Conservation (phyloP, 768 basidiomycete species). For the Kwoniella europaea region DNA sequence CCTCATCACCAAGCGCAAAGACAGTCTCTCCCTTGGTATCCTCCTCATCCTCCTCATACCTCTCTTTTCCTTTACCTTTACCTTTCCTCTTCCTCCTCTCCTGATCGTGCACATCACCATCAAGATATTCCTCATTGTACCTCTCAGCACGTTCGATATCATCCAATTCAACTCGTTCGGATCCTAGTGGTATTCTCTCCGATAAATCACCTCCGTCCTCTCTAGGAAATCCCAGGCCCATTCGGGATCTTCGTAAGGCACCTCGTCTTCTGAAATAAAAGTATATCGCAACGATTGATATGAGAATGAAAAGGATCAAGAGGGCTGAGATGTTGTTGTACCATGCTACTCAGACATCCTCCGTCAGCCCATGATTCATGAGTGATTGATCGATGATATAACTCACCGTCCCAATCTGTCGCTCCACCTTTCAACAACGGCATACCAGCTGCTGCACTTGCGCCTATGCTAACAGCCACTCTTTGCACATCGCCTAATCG, state of each 20-base stretch:
- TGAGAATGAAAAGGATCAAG: conserved; percentile 77
- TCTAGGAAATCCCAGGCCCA: conserved; percentile 43
- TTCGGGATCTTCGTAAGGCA: conserved; percentile 28
- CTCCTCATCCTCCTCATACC: conserved; percentile 53
- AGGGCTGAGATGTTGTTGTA: conserved; percentile 90
- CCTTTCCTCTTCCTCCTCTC: conserved; percentile 37
- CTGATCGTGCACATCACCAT: conserved; percentile 34
- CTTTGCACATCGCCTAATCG: conserved; percentile 76
- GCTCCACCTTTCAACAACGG: conserved; percentile 68
- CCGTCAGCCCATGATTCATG: no score
- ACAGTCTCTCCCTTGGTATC: conserved; percentile 14
- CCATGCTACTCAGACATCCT: conserved; percentile 66
- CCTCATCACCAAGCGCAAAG: conserved; percentile 31
- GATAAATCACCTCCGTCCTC: conserved; percentile 34
- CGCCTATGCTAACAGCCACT: conserved; percentile 66
- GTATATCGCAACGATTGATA: conserved; percentile 70
- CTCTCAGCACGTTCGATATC: conserved; percentile 67
- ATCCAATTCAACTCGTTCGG: conserved; percentile 67
- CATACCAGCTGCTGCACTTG: conserved; percentile 61
- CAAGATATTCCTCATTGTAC: conserved; percentile 44
- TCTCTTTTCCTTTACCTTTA: conserved; percentile 56
- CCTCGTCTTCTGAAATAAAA: conserved; percentile 76
- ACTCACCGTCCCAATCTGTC: conserved; percentile 86
- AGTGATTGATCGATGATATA: background rate
- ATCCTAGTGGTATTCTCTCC: conserved; percentile 53